These are phyloP conservation scores for Xylariaceae sp. DNA, from an alignment of 2,329 filamentous ascomycete species.

Conservation along the genomic window DNA sequence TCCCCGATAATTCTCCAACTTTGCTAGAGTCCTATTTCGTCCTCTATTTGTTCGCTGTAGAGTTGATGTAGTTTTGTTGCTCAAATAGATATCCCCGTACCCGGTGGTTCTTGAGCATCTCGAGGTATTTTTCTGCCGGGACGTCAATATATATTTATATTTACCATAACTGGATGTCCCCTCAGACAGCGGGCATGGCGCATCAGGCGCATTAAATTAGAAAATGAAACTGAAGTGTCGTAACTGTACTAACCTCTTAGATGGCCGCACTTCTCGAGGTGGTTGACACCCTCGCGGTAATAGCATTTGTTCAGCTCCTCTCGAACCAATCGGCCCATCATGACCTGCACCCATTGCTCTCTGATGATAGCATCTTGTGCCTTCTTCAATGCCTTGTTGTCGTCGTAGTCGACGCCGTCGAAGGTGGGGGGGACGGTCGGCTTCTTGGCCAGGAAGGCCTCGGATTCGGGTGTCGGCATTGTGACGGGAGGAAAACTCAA, in stretches of 20 bases:
- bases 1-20: not conserved
- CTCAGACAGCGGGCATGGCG: too few species aligned
- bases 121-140: constrained; percentile 63
- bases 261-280: constrained; percentile 82
- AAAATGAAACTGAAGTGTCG: not conserved
- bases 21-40: not conserved
- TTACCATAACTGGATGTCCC: not conserved
- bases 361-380: constrained; percentile 81
- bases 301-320: constrained; percentile 89
- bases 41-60: constrained; percentile 27
- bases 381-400: constrained; percentile 78
- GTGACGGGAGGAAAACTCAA: constrained; percentile 25
- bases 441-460: constrained; percentile 80
- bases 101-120: constrained; percentile 75
- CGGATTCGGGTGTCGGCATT: constrained; percentile 85
- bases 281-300: constrained; percentile 80
- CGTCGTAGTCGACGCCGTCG: constrained; percentile 84
- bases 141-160: constrained; percentile 16
- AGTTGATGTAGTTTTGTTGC: constrained; percentile 77
- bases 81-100: constrained; percentile 79
- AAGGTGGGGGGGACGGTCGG: constrained; percentile 80
- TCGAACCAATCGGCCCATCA: constrained; percentile 83
- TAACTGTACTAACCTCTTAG: constrained; percentile 69
- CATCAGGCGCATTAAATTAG: not conserved
- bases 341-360: constrained; percentile 86